phyloP scores from a whole-genome alignment of 768 basidiomycete genomes.

The Rhizopogon vinicolor region DNA sequence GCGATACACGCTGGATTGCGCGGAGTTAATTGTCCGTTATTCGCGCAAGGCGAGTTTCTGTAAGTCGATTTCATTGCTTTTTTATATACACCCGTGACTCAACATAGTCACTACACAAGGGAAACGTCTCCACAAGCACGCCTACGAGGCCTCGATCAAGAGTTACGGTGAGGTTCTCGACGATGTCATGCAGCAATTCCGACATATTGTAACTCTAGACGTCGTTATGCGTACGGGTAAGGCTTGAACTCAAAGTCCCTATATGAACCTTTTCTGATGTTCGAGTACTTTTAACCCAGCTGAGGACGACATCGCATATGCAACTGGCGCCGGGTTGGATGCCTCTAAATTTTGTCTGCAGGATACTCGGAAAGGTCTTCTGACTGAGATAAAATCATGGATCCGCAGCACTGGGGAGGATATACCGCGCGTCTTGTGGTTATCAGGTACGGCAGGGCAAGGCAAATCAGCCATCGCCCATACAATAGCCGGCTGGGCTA shows the following conservation, averaged over 20 bases:
- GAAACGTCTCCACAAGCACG: no score
- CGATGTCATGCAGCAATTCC: no score
- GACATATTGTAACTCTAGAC: no score
- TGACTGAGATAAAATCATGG: conserved; percentile 14
- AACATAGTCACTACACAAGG: no score
- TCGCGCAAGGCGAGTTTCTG: background rate
- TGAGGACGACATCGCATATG: background rate
- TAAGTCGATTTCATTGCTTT: no score
- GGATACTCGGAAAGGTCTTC: conserved; percentile 7
- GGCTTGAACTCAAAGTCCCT: no score
- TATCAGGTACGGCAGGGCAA: conserved; percentile 9
- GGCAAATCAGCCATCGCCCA: conserved; percentile 17
- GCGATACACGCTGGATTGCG: conserved; percentile 1
- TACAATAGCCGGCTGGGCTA: conserved; percentile 8
- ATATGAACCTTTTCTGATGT: no score
- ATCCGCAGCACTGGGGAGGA: background rate
- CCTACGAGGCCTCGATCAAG: no score
- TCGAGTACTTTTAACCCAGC: no score
- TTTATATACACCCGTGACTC: no score
- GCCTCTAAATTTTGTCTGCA: conserved; percentile 6
- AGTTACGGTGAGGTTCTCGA: no score
- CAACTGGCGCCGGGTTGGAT: background rate
- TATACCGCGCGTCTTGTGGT: conserved; percentile 5
- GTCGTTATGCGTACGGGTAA: no score
- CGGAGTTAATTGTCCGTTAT: background rate